Percentiles rank a stretch among this genome's conserved stretches.
These are phyloP conservation scores for Pugionium cornutum DNA, from an alignment of 345 rosid genomes.

Conservation along the genomic window DNA sequence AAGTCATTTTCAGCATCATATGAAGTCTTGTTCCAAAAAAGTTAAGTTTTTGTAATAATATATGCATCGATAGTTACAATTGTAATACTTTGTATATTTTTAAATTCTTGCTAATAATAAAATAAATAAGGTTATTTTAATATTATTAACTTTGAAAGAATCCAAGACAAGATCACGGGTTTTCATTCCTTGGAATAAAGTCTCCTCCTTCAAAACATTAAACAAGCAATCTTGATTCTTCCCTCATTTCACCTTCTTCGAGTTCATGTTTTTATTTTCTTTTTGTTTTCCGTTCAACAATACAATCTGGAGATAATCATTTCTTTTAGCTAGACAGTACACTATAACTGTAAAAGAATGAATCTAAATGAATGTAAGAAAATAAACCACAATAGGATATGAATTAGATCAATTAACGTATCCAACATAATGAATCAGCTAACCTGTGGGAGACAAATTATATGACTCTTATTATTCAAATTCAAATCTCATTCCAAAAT, in stretches of 20 bases:
- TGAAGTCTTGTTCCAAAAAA: not conserved
- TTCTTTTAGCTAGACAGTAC: not conserved
- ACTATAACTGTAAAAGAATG: not conserved
- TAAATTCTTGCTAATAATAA: not conserved
- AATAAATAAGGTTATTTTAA: not conserved
- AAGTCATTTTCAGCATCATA: conserved; percentile 7
- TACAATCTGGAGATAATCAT: not conserved
- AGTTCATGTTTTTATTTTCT: not conserved
- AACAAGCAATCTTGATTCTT: conserved; percentile 35
- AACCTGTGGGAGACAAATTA: not conserved
- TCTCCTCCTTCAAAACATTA: conserved; percentile 5
- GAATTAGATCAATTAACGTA: not conserved
- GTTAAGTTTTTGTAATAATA: not conserved
- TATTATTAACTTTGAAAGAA: conserved; percentile 16
- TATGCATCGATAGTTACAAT: not conserved
- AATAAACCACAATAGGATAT: not conserved
- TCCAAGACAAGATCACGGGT: conserved; percentile 35
- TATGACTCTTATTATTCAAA: not conserved
- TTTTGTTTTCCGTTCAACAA: conserved; percentile 1
- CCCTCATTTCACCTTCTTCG: not conserved
- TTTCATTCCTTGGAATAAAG: conserved; percentile 38
- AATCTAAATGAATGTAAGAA: not conserved
- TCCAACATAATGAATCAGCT: too few species aligned
- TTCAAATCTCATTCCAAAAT: not conserved
- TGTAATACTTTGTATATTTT: not conserved